These are phyloP conservation scores for Chloropicon primus DNA, from an alignment of 139 green algal genomes.

Conservation along the genomic window DNA sequence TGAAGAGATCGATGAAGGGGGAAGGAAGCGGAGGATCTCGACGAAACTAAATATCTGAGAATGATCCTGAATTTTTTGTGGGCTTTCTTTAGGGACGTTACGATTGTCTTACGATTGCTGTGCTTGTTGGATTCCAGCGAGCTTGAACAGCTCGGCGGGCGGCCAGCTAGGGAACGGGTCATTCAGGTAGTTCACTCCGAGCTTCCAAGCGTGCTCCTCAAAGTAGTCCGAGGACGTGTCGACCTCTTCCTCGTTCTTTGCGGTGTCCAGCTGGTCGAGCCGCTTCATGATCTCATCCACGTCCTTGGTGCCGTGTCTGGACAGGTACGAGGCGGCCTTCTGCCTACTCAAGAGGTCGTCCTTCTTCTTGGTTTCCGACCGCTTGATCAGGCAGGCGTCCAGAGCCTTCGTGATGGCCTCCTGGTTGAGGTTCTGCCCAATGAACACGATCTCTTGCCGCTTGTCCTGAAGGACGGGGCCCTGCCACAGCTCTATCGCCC, in stretches of 20 bases:
- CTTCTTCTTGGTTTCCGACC: background rate
- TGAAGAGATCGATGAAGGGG: too few relatives aligned
- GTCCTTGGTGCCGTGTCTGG: too few relatives aligned
- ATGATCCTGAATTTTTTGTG: too few relatives aligned
- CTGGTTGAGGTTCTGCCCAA: background rate
- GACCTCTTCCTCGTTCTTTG: background rate
- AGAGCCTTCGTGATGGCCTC: slow-evolving; percentile 1
- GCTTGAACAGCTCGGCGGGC: background rate
- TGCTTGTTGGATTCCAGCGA: too few relatives aligned
- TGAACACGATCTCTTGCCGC: background rate
- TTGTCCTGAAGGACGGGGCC: background rate
- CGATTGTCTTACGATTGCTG: too few relatives aligned
- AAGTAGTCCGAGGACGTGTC: background rate
- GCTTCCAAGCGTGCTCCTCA: slow-evolving; percentile 6
- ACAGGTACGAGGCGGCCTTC: too few relatives aligned
- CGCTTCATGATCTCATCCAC: background rate
- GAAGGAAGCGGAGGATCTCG: too few relatives aligned
- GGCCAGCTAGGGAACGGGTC: slow-evolving; percentile 5
- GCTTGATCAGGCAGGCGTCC: slow-evolving; percentile 5
- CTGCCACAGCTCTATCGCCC: background rate
- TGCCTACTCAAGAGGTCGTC: background rate
- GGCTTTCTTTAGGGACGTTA: too few relatives aligned
- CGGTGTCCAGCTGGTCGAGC: background rate
- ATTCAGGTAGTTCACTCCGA: background rate
- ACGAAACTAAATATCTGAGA: too few relatives aligned